Percentiles rank a stretch among this genome's conserved stretches.
Conservation (phyloP, 257 asterid genomes). For the Solanum appendiculatum region DNA sequence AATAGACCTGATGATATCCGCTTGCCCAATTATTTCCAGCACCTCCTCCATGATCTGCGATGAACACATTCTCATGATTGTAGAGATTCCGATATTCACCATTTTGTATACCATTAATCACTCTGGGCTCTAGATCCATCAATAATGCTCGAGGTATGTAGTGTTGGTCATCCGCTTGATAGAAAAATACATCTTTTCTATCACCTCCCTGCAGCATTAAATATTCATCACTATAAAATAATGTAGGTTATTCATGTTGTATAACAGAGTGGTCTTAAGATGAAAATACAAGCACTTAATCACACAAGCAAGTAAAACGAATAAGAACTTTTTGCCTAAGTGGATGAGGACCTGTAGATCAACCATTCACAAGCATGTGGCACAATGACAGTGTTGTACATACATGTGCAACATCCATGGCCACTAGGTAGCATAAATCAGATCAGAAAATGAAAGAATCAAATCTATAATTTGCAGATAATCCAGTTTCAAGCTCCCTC, state of each 20-base stretch:
- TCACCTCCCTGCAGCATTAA: conserved; percentile 81
- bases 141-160: conserved; percentile 90
- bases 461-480: neutral
- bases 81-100: conserved; percentile 92
- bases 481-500: neutral
- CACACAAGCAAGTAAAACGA: neutral
- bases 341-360: neutral
- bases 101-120: conserved; percentile 89
- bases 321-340: neutral
- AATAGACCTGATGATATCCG: conserved; percentile 92
- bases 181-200: conserved; percentile 95
- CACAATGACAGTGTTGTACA: neutral
- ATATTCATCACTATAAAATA: neutral
- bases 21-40: conserved; percentile 99
- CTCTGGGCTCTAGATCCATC: conserved; percentile 99
- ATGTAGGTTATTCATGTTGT: neutral
- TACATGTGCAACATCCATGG: neutral
- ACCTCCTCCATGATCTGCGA: conserved; percentile 96
- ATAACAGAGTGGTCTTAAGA: neutral
- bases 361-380: neutral
- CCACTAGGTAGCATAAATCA: neutral
- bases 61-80: conserved; percentile 90
- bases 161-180: conserved; percentile 99
- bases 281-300: neutral
- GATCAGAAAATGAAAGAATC: neutral